Percentiles rank a stretch among this genome's conserved stretches.
phyloP scores from a whole-genome alignment of 2,329 filamentous ascomycete genomes.

The Xylaria digitata region DNA sequence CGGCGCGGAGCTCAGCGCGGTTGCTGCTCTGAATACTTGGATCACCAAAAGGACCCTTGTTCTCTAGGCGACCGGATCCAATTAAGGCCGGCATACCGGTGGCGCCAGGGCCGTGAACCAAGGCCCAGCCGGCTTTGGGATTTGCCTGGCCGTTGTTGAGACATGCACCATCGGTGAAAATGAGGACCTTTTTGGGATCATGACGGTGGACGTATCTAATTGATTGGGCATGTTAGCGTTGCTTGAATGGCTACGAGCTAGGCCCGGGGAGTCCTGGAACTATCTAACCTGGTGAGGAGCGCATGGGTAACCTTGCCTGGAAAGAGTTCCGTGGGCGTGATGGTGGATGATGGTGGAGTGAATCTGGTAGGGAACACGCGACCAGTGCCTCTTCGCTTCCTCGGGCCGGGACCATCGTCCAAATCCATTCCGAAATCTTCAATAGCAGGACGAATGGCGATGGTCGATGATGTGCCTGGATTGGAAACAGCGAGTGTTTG shows the following conservation, averaged over 20 bases:
- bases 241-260: neutral
- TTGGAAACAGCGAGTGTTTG: neutral
- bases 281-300: constrained; percentile 40
- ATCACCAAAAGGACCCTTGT: constrained; percentile 55
- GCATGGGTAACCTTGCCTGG: constrained; percentile 24
- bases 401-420: too few species aligned
- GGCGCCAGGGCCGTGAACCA: constrained; percentile 47
- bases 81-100: constrained; percentile 25
- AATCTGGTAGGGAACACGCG: constrained; percentile 51
- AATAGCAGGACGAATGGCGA: too few species aligned
- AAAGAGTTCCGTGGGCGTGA: constrained; percentile 48
- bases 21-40: constrained; percentile 59
- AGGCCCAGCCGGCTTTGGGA: constrained; percentile 56
- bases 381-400: constrained; percentile 47
- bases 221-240: constrained; percentile 23
- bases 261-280: too few species aligned
- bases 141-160: constrained; percentile 54
- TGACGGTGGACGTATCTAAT: constrained; percentile 49
- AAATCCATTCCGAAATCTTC: too few species aligned
- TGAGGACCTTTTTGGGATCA: constrained; percentile 51
- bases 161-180: constrained; percentile 61
- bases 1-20: constrained; percentile 66
- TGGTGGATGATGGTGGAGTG: constrained; percentile 40
- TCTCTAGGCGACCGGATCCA: constrained; percentile 55
- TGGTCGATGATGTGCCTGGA: neutral